Evolutionary conservation across 257 asterid species (phyloP).

Genomic region (Primulina tabacum): DNA sequence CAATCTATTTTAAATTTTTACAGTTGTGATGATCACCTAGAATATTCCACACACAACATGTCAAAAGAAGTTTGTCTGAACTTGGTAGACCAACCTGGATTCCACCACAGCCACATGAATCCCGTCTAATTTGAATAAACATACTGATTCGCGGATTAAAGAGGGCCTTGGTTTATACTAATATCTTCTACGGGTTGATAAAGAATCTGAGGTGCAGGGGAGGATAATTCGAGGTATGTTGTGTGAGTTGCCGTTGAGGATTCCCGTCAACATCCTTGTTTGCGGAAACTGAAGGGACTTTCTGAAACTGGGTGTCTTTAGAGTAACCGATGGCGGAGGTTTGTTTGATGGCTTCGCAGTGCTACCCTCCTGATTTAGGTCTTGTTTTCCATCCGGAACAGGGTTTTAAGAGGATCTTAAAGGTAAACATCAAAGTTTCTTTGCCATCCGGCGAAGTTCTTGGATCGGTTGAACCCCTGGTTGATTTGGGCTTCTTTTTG

Average conservation of each 20-base stretch:
- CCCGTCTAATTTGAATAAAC: constrained; percentile 17
- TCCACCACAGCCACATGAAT: constrained; percentile 28
- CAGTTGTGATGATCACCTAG: too few relatives aligned
- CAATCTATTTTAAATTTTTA: too few relatives aligned
- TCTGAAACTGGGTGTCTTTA: constrained; percentile 24
- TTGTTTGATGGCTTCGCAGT: constrained; percentile 71
- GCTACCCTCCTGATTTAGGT: constrained; percentile 43
- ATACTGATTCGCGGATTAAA: constrained; percentile 17
- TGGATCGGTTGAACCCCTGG: too few relatives aligned
- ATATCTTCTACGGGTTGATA: constrained; percentile 10
- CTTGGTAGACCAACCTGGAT: constrained; percentile 33
- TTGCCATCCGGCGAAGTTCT: not conserved
- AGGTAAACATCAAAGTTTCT: constrained; percentile 31
- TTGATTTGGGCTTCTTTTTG: not conserved
- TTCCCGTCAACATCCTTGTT: constrained; percentile 19
- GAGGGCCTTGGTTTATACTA: constrained; percentile 26
- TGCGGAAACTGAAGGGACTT: constrained; percentile 24
- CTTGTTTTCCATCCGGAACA: constrained; percentile 42
- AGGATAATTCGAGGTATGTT: constrained; percentile 38
- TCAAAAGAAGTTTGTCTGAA: constrained; percentile 21
- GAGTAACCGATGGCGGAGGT: constrained; percentile 45
- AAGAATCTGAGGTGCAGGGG: constrained; percentile 40
- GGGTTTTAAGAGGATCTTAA: constrained; percentile 30
- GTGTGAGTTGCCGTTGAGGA: constrained; percentile 23
- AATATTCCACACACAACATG: too few relatives aligned